A percentile compares a stretch with the other conserved stretches of the same genome.
Evolutionary conservation across 1,139 yeast species (phyloP).

Genomic region (Pneumocystis canis): DNA sequence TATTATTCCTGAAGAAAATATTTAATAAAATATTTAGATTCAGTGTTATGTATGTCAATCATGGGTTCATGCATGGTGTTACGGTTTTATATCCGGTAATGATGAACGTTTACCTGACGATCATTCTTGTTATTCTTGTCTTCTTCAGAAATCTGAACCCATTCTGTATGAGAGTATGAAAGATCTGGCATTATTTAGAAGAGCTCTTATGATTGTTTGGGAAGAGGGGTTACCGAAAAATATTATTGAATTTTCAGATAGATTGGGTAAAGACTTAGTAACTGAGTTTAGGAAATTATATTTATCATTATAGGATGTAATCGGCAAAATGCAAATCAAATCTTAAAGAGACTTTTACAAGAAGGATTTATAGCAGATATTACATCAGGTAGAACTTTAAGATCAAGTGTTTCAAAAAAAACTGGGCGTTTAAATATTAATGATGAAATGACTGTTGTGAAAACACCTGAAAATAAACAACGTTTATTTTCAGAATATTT

Average conservation of each 20-base stretch:
- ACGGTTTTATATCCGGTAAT: conserved; percentile 1
- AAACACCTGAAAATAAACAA: background rate
- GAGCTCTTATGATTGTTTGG: conserved; percentile 1
- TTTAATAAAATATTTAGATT: background rate
- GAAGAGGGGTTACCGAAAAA: background rate
- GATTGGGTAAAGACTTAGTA: background rate
- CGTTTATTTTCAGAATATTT: background rate
- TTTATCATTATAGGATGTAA: background rate
- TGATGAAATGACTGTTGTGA: background rate
- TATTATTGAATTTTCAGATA: background rate
- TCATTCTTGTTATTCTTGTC: conserved; percentile 2
- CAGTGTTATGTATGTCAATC: conserved; percentile 1
- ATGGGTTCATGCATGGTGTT: conserved; percentile 4
- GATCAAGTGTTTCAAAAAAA: background rate
- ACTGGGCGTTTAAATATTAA: background rate
- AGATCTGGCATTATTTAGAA: conserved; percentile 1
- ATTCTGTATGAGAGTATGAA: background rate
- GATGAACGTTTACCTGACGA: conserved; percentile 2
- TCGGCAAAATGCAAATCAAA: background rate
- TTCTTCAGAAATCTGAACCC: background rate
- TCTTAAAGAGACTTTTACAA: background rate
- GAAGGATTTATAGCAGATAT: background rate
- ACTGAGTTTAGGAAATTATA: background rate
- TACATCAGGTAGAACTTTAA: background rate
- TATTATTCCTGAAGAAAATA: background rate